Evolutionary conservation across 2,329 filamentous ascomycete genomes (phyloP).

Genomic region (Leptographium procerum): DNA sequence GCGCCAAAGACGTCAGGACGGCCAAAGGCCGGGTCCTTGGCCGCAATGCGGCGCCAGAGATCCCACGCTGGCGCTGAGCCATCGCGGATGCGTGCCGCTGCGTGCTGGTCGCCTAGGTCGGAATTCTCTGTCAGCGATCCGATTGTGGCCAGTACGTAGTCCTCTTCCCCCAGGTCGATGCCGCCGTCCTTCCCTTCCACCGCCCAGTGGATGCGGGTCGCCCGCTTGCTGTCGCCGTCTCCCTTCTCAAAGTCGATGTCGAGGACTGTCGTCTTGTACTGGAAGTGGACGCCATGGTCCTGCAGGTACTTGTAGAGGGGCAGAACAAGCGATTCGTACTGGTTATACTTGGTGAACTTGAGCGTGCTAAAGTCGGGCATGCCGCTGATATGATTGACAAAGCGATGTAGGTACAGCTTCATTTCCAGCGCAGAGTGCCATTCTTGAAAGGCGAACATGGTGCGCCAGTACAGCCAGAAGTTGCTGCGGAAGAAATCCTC

Average conservation of each 20-base stretch:
- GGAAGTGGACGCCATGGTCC: conserved; percentile 19
- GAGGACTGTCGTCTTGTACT: conserved; percentile 14
- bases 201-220: conserved; percentile 16
- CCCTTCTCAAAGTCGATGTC: conserved; percentile 14
- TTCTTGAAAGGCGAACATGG: conserved; percentile 23
- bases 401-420: conserved; percentile 22
- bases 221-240: conserved; percentile 10
- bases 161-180: conserved; percentile 17
- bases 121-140: conserved; percentile 27
- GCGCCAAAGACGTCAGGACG: conserved; percentile 29
- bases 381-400: conserved; percentile 17
- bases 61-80: conserved; percentile 27
- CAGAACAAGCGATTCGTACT: conserved; percentile 23
- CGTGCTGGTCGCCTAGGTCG: conserved; percentile 21
- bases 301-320: conserved; percentile 20
- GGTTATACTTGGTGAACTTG: conserved; percentile 22
- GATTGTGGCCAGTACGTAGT: conserved; percentile 27
- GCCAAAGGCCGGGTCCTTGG: conserved; percentile 23
- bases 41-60: conserved; percentile 27
- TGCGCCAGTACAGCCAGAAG: conserved; percentile 26
- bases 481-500: conserved; percentile 22
- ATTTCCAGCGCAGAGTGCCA: conserved; percentile 26
- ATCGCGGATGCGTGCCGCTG: conserved; percentile 15
- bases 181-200: conserved; percentile 13
- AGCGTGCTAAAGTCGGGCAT: conserved; percentile 21